phyloP scores from a whole-genome alignment of 768 basidiomycete species.

The Russula virescens region DNA sequence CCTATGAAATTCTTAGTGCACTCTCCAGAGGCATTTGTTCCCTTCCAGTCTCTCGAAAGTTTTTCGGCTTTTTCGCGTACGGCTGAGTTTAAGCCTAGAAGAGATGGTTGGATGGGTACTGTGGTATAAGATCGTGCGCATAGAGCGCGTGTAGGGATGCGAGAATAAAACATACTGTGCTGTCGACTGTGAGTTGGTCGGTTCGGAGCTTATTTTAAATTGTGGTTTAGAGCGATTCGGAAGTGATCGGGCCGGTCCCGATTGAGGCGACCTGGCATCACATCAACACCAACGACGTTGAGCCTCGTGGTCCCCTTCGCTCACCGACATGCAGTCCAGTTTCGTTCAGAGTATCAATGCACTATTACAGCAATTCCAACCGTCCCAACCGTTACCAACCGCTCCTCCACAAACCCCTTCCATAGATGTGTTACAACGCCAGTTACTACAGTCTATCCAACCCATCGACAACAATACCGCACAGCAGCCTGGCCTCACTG shows the following conservation, averaged over 20 bases:
- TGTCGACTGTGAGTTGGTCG: not conserved
- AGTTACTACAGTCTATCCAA: not conserved
- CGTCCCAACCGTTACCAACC: not conserved
- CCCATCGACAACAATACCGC: not conserved
- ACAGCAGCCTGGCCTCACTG: not conserved
- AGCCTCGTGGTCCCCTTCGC: not conserved
- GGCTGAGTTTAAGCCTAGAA: constrained; percentile 44
- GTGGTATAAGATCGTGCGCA: constrained; percentile 29
- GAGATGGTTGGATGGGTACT: constrained; percentile 28
- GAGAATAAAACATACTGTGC: constrained; percentile 3
- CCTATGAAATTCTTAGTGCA: constrained; percentile 89
- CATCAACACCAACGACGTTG: no score
- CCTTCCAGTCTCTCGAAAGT: constrained; percentile 74
- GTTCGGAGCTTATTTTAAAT: not conserved
- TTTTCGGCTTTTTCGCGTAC: constrained; percentile 61
- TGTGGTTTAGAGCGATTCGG: not conserved
- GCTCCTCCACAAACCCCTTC: not conserved
- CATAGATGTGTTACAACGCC: not conserved
- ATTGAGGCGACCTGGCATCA: no score
- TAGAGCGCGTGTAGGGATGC: constrained; percentile 12
- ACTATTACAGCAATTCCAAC: constrained; percentile 13
- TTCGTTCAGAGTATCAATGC: constrained; percentile 2
- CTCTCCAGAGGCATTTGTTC: constrained; percentile 80
- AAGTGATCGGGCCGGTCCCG: not conserved
- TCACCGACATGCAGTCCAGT: constrained; percentile 1